Evolutionary conservation across 345 rosid species (phyloP).

Genomic region (Salix viminalis): DNA sequence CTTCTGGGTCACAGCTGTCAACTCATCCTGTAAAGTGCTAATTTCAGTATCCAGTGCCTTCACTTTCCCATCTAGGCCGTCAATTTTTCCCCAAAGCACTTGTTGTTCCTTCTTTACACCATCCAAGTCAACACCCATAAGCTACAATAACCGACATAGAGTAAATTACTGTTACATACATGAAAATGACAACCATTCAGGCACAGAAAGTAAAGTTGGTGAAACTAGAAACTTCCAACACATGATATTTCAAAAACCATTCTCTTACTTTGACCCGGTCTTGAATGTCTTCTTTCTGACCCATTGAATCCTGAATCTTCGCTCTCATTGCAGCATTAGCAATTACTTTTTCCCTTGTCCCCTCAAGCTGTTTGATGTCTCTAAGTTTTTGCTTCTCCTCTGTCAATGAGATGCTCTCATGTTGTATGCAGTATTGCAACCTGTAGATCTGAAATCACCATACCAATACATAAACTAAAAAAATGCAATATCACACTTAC

Average conservation of each 20-base stretch:
- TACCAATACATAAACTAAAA: constrained; percentile 6
- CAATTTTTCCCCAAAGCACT: constrained; percentile 55
- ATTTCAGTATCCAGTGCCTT: constrained; percentile 56
- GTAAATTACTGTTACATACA: neutral
- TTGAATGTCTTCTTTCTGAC: constrained; percentile 77
- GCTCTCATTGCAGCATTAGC: constrained; percentile 76
- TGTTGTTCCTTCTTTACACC: constrained; percentile 88
- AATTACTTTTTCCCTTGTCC: constrained; percentile 86
- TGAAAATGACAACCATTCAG: neutral
- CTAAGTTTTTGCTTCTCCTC: constrained; percentile 93
- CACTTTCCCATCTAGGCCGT: constrained; percentile 48
- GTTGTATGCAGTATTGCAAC: constrained; percentile 77
- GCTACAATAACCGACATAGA: constrained; percentile 39
- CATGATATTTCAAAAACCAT: neutral
- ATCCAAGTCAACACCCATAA: constrained; percentile 78
- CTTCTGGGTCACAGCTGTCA: constrained; percentile 43
- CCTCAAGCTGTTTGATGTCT: constrained; percentile 89
- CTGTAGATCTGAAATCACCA: constrained; percentile 62
- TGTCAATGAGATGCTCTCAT: constrained; percentile 77
- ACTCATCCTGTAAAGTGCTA: constrained; percentile 49
- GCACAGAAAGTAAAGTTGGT: neutral
- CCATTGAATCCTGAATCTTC: constrained; percentile 81
- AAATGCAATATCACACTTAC: neutral
- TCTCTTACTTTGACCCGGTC: constrained; percentile 89
- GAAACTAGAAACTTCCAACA: neutral